Evolutionary conservation across 1,284 basidiomycete species (phyloP), one percentile per base, ranked within the genome.

Genomic region (Albatrellus sp.): DNA sequence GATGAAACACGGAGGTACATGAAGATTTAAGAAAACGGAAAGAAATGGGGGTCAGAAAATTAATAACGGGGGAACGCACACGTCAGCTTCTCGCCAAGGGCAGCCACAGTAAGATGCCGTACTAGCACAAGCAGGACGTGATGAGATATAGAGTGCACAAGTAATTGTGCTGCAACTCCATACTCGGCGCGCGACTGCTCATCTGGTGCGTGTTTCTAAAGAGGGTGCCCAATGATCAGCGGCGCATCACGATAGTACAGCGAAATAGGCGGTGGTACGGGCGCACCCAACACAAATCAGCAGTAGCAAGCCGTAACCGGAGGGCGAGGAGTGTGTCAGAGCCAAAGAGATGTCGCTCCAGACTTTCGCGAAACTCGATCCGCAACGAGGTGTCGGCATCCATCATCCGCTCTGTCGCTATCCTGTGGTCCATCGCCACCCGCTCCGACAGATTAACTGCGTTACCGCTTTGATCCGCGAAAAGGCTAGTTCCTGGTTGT

Each of bases 271-370:
- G 7, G 24, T 24, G 7, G 24, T 24, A 7, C 4, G 24, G 24
- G 7, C 24, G 37, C 46, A 84, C 82, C 75, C 80, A 77, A 49
- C 73, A 73, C 52, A 73, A 77, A 58, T 76, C 73, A 1, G 79
- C 72, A 20, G 83, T 53, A 8, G 69, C 66, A 44, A 83, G 64
- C 40, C 69, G 65, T 60, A 82, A 64, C 37, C 80, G 69, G 38
- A 77, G 59, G 0, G 65, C 67, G 36, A 73, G 57, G 17, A 81
- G 54, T 38, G 57, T 55, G 46, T 74, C 67, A 65, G 70, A 76
- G 2, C 81, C 80, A 55, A 77, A 83, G 20, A 86, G 58, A 55
- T 80, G 71, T 14, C 64, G 66, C 1, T 60, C 54, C 12, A 85
- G 54, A 47, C 75, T 77, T 33, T 56, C 57, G 39, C 70, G 64